phyloP scores from a whole-genome alignment of 371 early-diverging fungal species.

The Zancudomyces culisetae region DNA sequence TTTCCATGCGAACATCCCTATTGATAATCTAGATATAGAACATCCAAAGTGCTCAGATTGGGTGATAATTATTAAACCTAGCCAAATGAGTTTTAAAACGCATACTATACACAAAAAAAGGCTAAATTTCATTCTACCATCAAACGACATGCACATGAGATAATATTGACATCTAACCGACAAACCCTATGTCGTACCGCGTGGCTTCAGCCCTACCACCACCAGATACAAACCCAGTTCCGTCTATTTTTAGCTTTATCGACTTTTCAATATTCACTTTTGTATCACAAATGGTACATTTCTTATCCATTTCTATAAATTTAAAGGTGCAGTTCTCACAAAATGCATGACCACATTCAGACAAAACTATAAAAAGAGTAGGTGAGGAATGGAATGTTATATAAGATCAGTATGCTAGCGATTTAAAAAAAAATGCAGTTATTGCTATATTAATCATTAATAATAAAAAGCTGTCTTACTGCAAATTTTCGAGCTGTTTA shows the following conservation, averaged over 20 bases:
- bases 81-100: no score
- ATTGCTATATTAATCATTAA: not conserved
- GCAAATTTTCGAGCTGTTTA: slow-evolving; percentile 49
- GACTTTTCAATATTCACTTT: slow-evolving; percentile 44
- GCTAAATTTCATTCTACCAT: no score
- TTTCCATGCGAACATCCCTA: no score
- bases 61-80: no score
- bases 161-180: not conserved
- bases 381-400: not conserved
- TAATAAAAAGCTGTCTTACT: slow-evolving; percentile 17
- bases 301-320: slow-evolving; percentile 52
- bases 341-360: slow-evolving; percentile 69
- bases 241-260: slow-evolving; percentile 56
- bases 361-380: slow-evolving; percentile 48
- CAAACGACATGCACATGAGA: no score
- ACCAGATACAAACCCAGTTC: slow-evolving; percentile 66
- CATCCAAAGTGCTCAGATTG: no score
- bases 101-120: no score
- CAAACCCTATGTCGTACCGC: slow-evolving; percentile 29
- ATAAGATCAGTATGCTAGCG: not conserved
- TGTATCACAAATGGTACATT: slow-evolving; percentile 60
- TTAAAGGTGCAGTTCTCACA: slow-evolving; percentile 56
- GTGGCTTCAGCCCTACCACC: slow-evolving; percentile 55
- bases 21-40: no score
- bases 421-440: not conserved